Evolutionary conservation across 2,329 filamentous ascomycete species (phyloP), one percentile per base, ranked within the genome.

Genomic region (Lasiodiplodia gonubiensis): DNA sequence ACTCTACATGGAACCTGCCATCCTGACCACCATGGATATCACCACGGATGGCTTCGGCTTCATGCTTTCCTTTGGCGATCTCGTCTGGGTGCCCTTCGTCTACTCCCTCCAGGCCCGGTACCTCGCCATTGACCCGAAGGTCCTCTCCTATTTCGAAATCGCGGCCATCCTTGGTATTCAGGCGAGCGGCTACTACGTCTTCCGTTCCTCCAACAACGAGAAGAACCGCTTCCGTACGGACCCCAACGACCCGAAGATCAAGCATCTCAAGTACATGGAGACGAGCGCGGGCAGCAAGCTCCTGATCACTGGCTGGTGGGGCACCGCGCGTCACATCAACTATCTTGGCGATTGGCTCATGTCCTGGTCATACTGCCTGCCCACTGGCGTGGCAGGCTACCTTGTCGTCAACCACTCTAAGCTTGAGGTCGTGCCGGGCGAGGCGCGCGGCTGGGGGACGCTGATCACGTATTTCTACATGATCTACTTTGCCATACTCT

Each of bases 311-410:
- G 94, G 94, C 67, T 98, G 94, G 94, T 97, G 94, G 94, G 94
- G 94, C 52, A 84, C 88, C 25, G 91, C 94, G 0, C 88, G 94
- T 51, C 94, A 98, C 80, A 94, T 97, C 85, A 98, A 97, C 83
- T 97, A 98, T 80, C 81, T 97, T 0, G 94, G 94, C 64, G 94
- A 98, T 81, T 97, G 94, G 94, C 85, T 95, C 71, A 94, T 97
- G 88, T 88, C 90, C 10, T 97, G 93, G 92, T 89, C 93, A 0
- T 97, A 95, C 80, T 92, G 89, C 71, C 84, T 97, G 52, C 94
- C 94, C 1, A 97, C 94, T 0, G 92, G 92, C 0, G 78, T 96
- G 68, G 91, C 93, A 0, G 94, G 94, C 14, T 97, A 94, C 77
- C 83, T 89, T 49, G 89, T 97, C 61, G 80, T 85, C 53, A 82